Evolutionary conservation across 495 filamentous ascomycete genomes (phyloP).

Genomic region (Trichoderma reesei): DNA sequence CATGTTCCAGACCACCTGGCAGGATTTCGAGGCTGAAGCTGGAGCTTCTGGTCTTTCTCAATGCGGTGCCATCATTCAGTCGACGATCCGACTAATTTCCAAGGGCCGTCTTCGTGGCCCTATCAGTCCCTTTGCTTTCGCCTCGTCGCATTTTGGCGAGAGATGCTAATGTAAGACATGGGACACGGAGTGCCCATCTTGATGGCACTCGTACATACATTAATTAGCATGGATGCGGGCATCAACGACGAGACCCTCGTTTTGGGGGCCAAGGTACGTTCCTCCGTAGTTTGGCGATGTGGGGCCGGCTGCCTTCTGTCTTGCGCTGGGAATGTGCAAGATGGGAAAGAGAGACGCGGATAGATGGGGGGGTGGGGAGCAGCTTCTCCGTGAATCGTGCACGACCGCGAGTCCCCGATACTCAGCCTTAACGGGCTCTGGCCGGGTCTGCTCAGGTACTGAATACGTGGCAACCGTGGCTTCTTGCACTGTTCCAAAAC

Average conservation of each 20-base stretch:
- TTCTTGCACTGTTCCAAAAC: background rate
- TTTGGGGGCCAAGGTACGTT: no score
- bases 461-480: background rate
- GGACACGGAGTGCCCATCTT: no score
- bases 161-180: no score
- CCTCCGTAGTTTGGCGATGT: background rate
- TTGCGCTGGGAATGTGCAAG: no score
- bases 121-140: background rate
- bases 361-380: background rate
- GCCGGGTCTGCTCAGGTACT: background rate
- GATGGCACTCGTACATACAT: no score
- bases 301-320: background rate
- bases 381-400: background rate
- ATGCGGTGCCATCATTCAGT: slow-evolving; percentile 6
- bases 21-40: slow-evolving; percentile 8
- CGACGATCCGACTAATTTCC: background rate
- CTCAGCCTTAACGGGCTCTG: background rate
- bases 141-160: background rate
- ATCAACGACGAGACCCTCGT: background rate
- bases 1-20: slow-evolving; percentile 1
- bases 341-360: no score
- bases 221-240: no score
- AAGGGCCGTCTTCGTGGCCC: background rate
- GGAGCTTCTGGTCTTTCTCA: background rate
- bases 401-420: background rate